Percentiles rank a stretch among this genome's conserved stretches.
These are phyloP conservation scores for Esteya vermicola DNA, from an alignment of 2,329 filamentous ascomycete species.

Conservation along the genomic window DNA sequence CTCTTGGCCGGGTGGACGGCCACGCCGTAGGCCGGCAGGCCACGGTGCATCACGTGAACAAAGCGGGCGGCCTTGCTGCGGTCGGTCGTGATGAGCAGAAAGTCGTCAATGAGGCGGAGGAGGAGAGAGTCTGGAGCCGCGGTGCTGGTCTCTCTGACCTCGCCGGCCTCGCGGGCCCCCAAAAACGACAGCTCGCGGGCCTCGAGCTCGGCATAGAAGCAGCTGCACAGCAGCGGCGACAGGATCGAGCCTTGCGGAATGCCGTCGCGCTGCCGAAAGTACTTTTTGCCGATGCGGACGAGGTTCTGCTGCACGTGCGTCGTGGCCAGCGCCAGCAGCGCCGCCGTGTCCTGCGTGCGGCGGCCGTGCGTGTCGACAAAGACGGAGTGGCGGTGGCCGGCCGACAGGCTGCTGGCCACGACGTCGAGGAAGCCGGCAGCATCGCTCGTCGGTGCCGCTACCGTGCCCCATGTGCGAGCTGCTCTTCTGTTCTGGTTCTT, in stretches of 20 bases:
- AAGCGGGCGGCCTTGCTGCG: constrained; percentile 54
- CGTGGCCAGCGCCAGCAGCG: constrained; percentile 54
- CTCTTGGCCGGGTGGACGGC: constrained; percentile 65
- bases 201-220: constrained; percentile 89
- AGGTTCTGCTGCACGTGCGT: constrained; percentile 78
- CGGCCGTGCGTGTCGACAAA: constrained; percentile 59
- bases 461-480: constrained; percentile 30
- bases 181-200: constrained; percentile 54
- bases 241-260: constrained; percentile 90
- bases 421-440: constrained; percentile 28
- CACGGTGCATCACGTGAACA: constrained; percentile 64
- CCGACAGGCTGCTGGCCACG: constrained; percentile 24
- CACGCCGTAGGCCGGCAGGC: constrained; percentile 69
- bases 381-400: constrained; percentile 49
- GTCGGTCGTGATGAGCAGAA: constrained; percentile 70
- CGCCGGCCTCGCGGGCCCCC: background rate
- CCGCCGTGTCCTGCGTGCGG: constrained; percentile 37
- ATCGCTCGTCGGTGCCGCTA: constrained; percentile 30
- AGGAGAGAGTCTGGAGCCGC: constrained; percentile 57
- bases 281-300: constrained; percentile 76
- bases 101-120: constrained; percentile 81
- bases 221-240: constrained; percentile 79
- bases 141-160: too few species aligned
- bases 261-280: constrained; percentile 73
- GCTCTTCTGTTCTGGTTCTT: constrained; percentile 15